Conservation (phyloP, 179 eudicot species). For the Spinacia oleracea region DNA sequence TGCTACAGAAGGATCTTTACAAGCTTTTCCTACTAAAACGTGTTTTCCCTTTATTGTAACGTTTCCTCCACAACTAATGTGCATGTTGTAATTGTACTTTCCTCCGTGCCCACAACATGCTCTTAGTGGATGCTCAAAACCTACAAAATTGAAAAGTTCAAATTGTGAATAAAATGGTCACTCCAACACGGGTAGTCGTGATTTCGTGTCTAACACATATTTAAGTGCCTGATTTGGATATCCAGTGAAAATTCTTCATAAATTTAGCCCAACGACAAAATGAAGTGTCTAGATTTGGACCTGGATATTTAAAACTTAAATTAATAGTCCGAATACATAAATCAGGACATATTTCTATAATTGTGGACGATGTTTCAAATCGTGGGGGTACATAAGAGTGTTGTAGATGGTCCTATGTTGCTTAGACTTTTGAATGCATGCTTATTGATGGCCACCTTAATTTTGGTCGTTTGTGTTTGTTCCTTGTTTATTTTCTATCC, state of each 20-base stretch:
- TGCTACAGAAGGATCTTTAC: conserved; percentile 32
- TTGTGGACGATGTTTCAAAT: no score
- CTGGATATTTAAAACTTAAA: no score
- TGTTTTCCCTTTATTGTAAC: conserved; percentile 31
- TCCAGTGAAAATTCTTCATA: no score
- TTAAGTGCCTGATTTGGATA: no score
- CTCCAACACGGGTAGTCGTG: no score
- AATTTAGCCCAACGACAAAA: no score
- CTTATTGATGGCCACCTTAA: background rate
- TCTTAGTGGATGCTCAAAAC: conserved; percentile 40
- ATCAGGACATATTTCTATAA: no score
- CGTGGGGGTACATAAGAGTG: background rate
- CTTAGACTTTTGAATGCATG: background rate
- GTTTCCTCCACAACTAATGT: conserved; percentile 39
- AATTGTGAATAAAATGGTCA: no score
- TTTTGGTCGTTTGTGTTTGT: background rate
- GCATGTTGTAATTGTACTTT: conserved; percentile 40
- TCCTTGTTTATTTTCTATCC: background rate
- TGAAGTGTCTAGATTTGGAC: no score
- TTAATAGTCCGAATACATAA: no score
- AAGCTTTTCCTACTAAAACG: conserved; percentile 32
- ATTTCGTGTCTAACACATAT: no score
- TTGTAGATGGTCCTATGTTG: conserved; percentile 7
- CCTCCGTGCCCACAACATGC: conserved; percentile 59
- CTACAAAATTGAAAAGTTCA: conserved; percentile 9